Percentiles rank a stretch among this genome's conserved stretches.
These are phyloP conservation scores for Macroventuria anomochaeta DNA, from an alignment of 2,329 filamentous ascomycete species.

Conservation along the genomic window DNA sequence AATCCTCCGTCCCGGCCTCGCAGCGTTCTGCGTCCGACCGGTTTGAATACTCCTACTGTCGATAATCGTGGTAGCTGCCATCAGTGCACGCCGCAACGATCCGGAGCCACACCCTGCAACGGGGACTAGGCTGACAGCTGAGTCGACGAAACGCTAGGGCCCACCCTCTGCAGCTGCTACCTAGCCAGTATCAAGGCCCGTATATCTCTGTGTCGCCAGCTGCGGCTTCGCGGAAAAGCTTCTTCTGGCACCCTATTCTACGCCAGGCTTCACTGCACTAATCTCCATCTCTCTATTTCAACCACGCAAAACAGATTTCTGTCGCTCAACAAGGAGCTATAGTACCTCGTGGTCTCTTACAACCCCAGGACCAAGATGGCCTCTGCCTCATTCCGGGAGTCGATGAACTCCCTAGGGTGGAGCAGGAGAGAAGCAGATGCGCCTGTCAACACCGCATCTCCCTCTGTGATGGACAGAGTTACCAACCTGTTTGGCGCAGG, in stretches of 20 bases:
- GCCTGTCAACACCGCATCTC: conserved; percentile 75
- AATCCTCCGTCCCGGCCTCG: conserved; percentile 53
- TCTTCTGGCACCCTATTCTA: conserved; percentile 22
- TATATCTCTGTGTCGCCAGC: conserved; percentile 45
- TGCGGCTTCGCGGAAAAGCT: conserved; percentile 45
- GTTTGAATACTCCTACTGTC: conserved; percentile 21
- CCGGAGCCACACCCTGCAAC: conserved; percentile 17
- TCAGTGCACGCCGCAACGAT: conserved; percentile 14
- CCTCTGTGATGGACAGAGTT: conserved; percentile 79
- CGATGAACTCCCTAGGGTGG: conserved; percentile 94
- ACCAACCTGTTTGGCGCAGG: conserved; percentile 80
- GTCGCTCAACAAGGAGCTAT: conserved; percentile 8
- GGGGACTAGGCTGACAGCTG: conserved; percentile 23
- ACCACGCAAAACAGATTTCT: conserved; percentile 25
- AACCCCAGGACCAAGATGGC: conserved; percentile 65
- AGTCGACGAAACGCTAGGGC: conserved; percentile 10
- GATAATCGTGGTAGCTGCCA: conserved; percentile 19
- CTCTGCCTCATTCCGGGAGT: conserved; percentile 87
- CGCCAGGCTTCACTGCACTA: conserved; percentile 22
- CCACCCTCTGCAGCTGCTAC: conserved; percentile 7
- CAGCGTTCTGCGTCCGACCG: conserved; percentile 25
- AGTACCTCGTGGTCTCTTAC: conserved; percentile 1
- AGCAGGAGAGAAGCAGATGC: conserved; percentile 80
- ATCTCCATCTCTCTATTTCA: conserved; percentile 18
- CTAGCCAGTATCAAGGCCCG: conserved; percentile 25